phyloP scores from a whole-genome alignment of 306 rosid genomes.

The Aeschynomene evenia region DNA sequence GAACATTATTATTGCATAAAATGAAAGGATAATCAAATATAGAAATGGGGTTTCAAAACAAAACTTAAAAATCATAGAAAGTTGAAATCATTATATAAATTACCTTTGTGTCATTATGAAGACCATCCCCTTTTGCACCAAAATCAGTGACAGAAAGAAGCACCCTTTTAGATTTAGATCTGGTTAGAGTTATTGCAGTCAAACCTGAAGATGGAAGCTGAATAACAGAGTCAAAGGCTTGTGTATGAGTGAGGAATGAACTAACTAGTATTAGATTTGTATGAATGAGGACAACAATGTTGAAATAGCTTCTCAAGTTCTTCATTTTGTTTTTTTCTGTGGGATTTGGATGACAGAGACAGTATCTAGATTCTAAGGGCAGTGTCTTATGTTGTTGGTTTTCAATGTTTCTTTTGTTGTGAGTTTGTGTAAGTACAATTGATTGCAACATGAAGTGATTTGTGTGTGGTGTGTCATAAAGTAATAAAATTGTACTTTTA shows the following conservation, averaged over 20 bases:
- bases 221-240: conserved; percentile 40
- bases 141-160: conserved; percentile 41
- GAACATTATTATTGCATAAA: too few species aligned
- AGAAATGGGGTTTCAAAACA: too few species aligned
- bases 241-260: neutral
- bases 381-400: too few species aligned
- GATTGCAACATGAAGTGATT: too few species aligned
- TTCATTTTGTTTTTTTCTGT: conserved; percentile 18
- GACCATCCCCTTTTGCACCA: conserved; percentile 62
- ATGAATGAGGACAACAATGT: conserved; percentile 1
- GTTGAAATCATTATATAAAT: neutral
- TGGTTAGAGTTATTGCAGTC: neutral
- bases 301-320: conserved; percentile 16
- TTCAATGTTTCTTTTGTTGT: too few species aligned
- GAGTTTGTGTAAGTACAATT: too few species aligned
- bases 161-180: conserved; percentile 40
- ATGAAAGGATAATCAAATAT: too few species aligned
- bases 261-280: neutral
- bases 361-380: too few species aligned
- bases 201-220: conserved; percentile 37
- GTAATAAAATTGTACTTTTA: too few species aligned
- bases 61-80: neutral
- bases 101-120: conserved; percentile 56
- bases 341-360: too few species aligned
- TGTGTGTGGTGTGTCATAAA: too few species aligned